Evolutionary conservation across 768 basidiomycete genomes (phyloP).

Genomic region (Phlebiopsis gigantea): DNA sequence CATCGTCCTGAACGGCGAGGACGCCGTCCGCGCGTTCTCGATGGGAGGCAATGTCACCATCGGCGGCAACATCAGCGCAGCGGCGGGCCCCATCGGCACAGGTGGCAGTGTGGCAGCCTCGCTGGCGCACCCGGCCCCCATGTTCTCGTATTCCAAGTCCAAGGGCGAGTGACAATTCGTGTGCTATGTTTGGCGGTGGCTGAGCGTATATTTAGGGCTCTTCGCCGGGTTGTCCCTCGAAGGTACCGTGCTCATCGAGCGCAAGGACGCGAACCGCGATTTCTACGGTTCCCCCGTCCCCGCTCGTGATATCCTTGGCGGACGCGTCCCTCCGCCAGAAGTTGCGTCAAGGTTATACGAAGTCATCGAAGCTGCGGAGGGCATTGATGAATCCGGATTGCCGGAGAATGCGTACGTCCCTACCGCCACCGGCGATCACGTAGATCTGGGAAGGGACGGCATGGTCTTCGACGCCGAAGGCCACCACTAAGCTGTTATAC

Average conservation of each 20-base stretch:
- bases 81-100: slow-evolving; percentile 91
- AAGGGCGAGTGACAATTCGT: slow-evolving; percentile 56
- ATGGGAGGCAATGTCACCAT: slow-evolving; percentile 95
- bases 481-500: slow-evolving; percentile 21
- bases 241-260: slow-evolving; percentile 89
- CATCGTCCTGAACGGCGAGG: slow-evolving; percentile 93
- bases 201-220: slow-evolving; percentile 45
- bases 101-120: slow-evolving; percentile 86
- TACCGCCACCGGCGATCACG: slow-evolving; percentile 51
- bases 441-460: slow-evolving; percentile 37
- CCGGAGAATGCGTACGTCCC: slow-evolving; percentile 82
- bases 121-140: slow-evolving; percentile 89
- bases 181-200: slow-evolving; percentile 22
- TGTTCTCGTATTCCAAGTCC: slow-evolving; percentile 96
- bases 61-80: slow-evolving; percentile 80
- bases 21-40: slow-evolving; percentile 93
- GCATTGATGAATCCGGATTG: slow-evolving; percentile 78
- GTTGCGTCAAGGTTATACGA: slow-evolving; percentile 91
- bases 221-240: slow-evolving; percentile 94
- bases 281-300: slow-evolving; percentile 93
- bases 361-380: slow-evolving; percentile 94
- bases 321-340: slow-evolving; percentile 95
- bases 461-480: slow-evolving; percentile 79
- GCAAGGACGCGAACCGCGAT: slow-evolving; percentile 93
- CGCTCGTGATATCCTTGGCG: slow-evolving; percentile 85